Base-by-base conservation (phyloP, 2,329 filamentous ascomycete species). In the Scortechinia acanthostroma region DNA sequence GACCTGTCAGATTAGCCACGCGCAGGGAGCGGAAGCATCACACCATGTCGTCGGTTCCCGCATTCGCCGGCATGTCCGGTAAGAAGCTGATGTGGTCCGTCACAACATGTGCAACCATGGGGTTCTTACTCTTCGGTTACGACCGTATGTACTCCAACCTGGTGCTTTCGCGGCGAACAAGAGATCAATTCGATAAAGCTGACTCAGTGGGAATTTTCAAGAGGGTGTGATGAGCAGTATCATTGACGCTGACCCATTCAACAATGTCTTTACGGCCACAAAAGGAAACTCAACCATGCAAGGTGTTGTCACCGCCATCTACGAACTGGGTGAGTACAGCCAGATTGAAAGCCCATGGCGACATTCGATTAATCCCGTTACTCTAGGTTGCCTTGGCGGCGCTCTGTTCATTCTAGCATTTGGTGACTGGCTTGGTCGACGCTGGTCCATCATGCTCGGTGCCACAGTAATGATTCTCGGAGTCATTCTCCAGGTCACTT, bases 71-170 rank as follows among this genome's bases (percentile, higher is more conserved):
- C 59, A 65, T 83, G 48, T 73, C 71, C 28, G 81, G 81, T 57
- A 69, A 65, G 51, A 65, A 63, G 30, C 68, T 85, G 45, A 75
- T 72, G 17, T 52, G 80, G 49, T 64, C 71, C 33, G 70, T 85
- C 42, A 80, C 80, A 1, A 69, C 73, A n/a, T 71, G 83, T 21
- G 77, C 80, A 3, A 83, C 80, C 1, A 80, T 76, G 43, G 79
- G 76, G 19, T 81, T 82, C 63, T 57, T 80, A 21, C 68, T 77
- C n/a, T 78, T 77, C 48, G 74, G 74, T 46, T 78, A 77, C 53
- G 74, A 78, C 48, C 75, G 25, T 30, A 30, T n/a, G 25, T 30
- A 10, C 25, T 30, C n/a, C n/a, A n/a, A n/a, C n/a, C n/a, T n/a
- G n/a, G n/a, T n/a, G n/a, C n/a, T n/a, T n/a, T n/a, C n/a, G n/a